Conservation (phyloP, 2,329 filamentous ascomycete genomes). For the Pestalotiopsis sp. region DNA sequence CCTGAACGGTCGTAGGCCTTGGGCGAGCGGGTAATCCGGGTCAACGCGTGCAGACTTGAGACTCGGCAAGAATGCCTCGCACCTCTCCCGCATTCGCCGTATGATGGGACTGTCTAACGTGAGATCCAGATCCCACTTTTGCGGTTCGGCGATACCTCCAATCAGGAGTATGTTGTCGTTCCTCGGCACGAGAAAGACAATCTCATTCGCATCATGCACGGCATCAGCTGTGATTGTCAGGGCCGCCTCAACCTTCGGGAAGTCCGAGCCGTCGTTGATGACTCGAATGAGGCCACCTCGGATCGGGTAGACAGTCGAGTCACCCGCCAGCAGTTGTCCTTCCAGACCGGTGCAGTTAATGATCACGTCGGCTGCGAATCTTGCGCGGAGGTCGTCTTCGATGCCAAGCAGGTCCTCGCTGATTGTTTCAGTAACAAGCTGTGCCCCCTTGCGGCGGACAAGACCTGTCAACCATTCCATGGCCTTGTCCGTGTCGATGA, state of each 20-base stretch:
- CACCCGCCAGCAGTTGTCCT: conserved; percentile 37
- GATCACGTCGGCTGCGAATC: conserved; percentile 42
- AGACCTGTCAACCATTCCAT: conserved; percentile 45
- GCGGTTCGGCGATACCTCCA: conserved; percentile 39
- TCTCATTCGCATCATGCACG: conserved; percentile 36
- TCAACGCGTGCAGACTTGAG: conserved; percentile 43
- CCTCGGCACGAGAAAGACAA: conserved; percentile 45
- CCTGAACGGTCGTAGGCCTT: conserved; percentile 44
- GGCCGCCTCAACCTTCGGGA: conserved; percentile 42
- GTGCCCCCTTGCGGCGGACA: conserved; percentile 42
- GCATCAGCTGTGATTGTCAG: conserved; percentile 43
- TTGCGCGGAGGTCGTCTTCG: conserved; percentile 33
- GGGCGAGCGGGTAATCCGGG: conserved; percentile 42
- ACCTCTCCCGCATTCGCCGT: conserved; percentile 43
- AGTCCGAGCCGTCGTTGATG: conserved; percentile 45
- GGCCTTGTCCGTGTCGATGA: conserved; percentile 47
- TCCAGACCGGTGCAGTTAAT: conserved; percentile 45
- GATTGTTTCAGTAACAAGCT: conserved; percentile 39
- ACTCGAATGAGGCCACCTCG: conserved; percentile 46
- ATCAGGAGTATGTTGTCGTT: conserved; percentile 46
- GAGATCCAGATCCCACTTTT: conserved; percentile 39
- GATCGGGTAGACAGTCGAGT: conserved; percentile 42
- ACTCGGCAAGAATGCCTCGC: conserved; percentile 42
- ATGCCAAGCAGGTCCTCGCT: conserved; percentile 35
- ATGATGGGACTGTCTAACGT: conserved; percentile 41